Evolutionary conservation across 129 eudicot genomes (phyloP), one percentile per base, ranked within the genome.

Genomic region (Tanacetum coccineum): DNA sequence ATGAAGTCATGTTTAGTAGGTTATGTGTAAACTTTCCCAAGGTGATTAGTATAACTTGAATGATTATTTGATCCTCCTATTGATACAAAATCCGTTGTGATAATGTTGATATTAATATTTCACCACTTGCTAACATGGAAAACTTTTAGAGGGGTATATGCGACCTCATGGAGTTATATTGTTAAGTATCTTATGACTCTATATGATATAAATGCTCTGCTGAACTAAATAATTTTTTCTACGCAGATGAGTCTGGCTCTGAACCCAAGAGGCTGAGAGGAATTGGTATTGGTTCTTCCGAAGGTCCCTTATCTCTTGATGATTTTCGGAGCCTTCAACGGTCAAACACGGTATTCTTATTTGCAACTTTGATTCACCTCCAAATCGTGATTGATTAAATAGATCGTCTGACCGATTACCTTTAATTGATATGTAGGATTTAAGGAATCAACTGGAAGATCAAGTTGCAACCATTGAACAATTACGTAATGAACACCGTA

Each of bases 371-470:
- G 30, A 39, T 66, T 69, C 45, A 11, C 56, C 7, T 75, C 7
- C 52, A 32, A 50, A 25, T 61, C 64, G 42, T 22, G 39, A 40
- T 66, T 51, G 58, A 53, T 53, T 32, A 78, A 59, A 42, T 64
- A 22, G 32, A 71, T 67, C 62, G 3, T 62, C 17, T 66, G 40
- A 49, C 47, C 60, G 6, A 9, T 62, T 62, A 60, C 62, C 7
- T 53, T 32, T 7, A 42, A 58, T 54, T 40, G 14, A 40, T 17
- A 45, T 79, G 73, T 81, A 93, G 98, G 98, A 89, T 68, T 81
- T 93, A 75, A 74, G 98, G 81, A 89, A 86, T 81, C 96, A 81
- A 74, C 75, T 93, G 77, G 98, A 93, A 81, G 77, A 71, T 70
- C 95, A 86, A 14, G 98, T 86, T 70, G 79, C 76, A 44, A 80